Evolutionary conservation across 306 rosid species (phyloP), one percentile per base, ranked within the genome.

Genomic region (Trifolium fragiferum): DNA sequence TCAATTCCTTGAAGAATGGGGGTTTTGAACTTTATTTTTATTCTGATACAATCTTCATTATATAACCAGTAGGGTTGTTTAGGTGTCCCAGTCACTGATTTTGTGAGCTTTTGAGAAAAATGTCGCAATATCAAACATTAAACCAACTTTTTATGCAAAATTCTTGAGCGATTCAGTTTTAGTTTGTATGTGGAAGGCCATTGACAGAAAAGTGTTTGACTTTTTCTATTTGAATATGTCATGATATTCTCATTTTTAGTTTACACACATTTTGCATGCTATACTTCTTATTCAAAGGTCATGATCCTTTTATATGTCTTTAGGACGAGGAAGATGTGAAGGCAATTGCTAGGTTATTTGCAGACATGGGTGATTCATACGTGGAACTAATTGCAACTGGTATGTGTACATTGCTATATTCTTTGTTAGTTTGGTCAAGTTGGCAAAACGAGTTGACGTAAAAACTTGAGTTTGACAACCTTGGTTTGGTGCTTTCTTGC

Each of bases 241-340:
- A 18, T 55, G 47, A 53, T 73, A 35, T 16, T 14, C 44, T 25
- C 21, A 61, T 62, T 54, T 37, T 47, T 55, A 27, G 47, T 37
- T 73, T 21, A 32, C 41, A 60, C 20, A 23, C 57, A 55, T n/a
- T 14, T 41, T 68, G 44, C 49, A 65, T 64, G 66, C 74, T 67
- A 20, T 69, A 60, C 62, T 51, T 67, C 7, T 38, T 73, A 35
- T 51, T 77, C 12, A 32, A 19, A 54, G 23, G 40, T 54, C 66
- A 59, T 50, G 32, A 66, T 66, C 25, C 73, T 73, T 46, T 27
- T 80, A 38, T 78, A 73, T 79, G 18, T 61, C 84, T 84, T 76
- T 72, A 95, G 99, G 99, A 92, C 68, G 99, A 95, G 83, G 99
- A 95, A 86, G 99, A 95, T 73, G 98, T 90, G 83, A 95, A 95